phyloP scores from a whole-genome alignment of 139 green algal genomes.

The Nannochloris sp. region DNA sequence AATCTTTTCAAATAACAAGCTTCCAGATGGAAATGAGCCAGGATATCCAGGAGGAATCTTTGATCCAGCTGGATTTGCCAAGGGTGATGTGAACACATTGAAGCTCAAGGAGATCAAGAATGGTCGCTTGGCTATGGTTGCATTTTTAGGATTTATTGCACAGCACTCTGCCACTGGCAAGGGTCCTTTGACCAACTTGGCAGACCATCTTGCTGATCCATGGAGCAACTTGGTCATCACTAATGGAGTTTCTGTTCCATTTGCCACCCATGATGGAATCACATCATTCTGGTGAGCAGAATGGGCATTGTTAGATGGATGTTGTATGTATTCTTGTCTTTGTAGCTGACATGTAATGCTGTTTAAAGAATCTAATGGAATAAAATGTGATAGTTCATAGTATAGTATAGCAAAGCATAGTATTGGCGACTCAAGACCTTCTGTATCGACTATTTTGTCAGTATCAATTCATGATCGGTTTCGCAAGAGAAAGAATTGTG shows the following conservation, averaged over 20 bases:
- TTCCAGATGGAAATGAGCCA: constrained; percentile 13
- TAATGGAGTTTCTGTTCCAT: constrained; percentile 43
- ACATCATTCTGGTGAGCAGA: no score
- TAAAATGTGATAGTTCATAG: not conserved
- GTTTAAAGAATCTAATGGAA: not conserved
- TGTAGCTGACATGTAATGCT: no score
- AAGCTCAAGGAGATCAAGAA: constrained; percentile 87
- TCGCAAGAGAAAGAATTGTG: no score
- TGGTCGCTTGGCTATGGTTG: constrained; percentile 79
- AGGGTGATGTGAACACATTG: constrained; percentile 42
- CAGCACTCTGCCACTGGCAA: constrained; percentile 63
- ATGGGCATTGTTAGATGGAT: no score
- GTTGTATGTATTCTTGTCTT: no score
- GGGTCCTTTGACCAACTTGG: constrained; percentile 60
- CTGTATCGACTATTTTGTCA: no score
- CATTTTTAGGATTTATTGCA: constrained; percentile 69
- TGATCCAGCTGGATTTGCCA: constrained; percentile 37
- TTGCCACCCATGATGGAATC: not conserved
- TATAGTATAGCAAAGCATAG: not conserved
- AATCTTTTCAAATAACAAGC: constrained; percentile 47
- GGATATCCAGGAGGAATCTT: constrained; percentile 58
- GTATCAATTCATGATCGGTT: no score
- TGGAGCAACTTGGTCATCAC: constrained; percentile 47
- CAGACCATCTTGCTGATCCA: constrained; percentile 51
- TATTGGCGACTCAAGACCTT: no score